Conservation (phyloP, 2,329 filamentous ascomycete species). For the Lasiodiplodia sp. region DNA sequence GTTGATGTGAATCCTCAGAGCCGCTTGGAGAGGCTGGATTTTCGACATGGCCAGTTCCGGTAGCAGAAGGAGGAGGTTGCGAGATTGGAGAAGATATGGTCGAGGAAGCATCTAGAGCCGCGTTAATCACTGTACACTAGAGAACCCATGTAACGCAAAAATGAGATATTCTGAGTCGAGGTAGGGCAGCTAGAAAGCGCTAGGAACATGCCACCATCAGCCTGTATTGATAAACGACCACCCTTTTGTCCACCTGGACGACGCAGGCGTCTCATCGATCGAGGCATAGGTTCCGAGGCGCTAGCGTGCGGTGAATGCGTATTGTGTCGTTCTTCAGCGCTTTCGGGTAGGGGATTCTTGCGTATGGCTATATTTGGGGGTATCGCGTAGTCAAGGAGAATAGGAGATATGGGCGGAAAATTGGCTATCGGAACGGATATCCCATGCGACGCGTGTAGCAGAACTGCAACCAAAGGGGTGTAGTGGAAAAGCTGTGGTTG, state of each 20-base stretch:
- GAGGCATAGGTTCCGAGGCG: too few species aligned
- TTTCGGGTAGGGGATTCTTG: not conserved
- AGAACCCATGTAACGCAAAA: not conserved
- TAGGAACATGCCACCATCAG: not conserved
- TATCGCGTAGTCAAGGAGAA: not conserved
- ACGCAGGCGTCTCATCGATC: too few species aligned
- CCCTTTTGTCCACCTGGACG: not conserved
- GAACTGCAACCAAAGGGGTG: not conserved
- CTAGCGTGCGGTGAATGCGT: not conserved
- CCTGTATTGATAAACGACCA: not conserved
- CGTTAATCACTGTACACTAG: not conserved
- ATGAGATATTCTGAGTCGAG: not conserved
- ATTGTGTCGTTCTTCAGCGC: not conserved
- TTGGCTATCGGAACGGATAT: not conserved
- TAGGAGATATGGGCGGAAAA: not conserved
- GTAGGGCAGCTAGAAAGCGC: not conserved
- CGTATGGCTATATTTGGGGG: not conserved
- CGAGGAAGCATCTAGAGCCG: constrained; percentile 44
- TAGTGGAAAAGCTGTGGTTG: not conserved
- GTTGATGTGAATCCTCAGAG: constrained; percentile 65
- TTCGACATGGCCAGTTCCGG: constrained; percentile 66
- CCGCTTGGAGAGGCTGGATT: constrained; percentile 68
- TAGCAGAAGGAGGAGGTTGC: constrained; percentile 51
- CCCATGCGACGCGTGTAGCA: not conserved
- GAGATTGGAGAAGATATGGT: constrained; percentile 50